Percentiles rank a stretch among this genome's conserved stretches.
Evolutionary conservation across 2,329 filamentous ascomycete genomes (phyloP).

Genomic region (Microdochium nivale): DNA sequence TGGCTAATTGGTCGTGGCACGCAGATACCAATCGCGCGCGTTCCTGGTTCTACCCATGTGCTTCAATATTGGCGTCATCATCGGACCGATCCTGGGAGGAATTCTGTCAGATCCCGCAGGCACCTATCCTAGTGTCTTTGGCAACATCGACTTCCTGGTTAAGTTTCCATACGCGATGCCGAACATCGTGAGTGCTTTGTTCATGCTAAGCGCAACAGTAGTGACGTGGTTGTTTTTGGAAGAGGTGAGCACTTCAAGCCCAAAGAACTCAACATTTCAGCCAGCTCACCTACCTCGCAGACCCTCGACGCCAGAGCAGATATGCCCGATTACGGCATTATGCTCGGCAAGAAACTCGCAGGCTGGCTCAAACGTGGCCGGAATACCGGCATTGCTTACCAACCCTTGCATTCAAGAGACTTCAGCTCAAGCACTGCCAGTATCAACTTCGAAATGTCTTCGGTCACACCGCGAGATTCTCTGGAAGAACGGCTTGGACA

Average conservation of each 20-base stretch:
- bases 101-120: constrained; percentile 28
- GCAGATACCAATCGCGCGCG: constrained; percentile 21
- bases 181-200: constrained; percentile 30
- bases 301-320: neutral
- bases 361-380: neutral
- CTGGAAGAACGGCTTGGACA: neutral
- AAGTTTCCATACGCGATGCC: constrained; percentile 41
- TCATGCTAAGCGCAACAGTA: constrained; percentile 26
- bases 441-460: neutral
- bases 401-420: neutral
- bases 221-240: constrained; percentile 36
- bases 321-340: neutral
- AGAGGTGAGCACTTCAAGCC: constrained; percentile 22
- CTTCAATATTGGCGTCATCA: constrained; percentile 55
- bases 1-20: neutral
- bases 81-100: constrained; percentile 40
- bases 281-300: neutral
- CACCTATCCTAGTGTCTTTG: constrained; percentile 31
- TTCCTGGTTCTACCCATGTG: constrained; percentile 45
- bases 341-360: neutral
- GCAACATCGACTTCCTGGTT: constrained; percentile 29
- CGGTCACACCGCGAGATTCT: neutral
- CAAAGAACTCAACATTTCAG: too few species aligned
- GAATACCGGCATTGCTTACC: neutral
- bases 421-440: neutral